These are phyloP conservation scores for Tuber brumale DNA, from an alignment of 495 filamentous ascomycete species.

Conservation along the genomic window DNA sequence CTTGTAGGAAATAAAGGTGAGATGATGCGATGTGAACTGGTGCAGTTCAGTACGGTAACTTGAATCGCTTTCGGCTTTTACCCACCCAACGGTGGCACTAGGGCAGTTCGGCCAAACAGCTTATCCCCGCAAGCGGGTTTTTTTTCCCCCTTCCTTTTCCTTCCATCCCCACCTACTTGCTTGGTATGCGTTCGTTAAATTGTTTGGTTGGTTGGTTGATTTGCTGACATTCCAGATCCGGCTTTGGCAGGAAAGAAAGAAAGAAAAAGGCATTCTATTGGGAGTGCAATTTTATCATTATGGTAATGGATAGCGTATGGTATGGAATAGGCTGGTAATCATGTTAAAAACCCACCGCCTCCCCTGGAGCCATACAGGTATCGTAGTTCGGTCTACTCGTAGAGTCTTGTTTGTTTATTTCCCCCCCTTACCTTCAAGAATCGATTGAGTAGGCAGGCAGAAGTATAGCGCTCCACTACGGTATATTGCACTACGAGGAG, in stretches of 20 bases:
- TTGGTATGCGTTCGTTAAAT: neutral
- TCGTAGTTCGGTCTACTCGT: neutral
- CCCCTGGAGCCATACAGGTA: neutral
- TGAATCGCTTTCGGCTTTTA: neutral
- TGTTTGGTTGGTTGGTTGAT: neutral
- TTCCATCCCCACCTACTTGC: neutral
- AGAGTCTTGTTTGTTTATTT: neutral
- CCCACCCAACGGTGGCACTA: neutral
- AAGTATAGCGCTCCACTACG: neutral
- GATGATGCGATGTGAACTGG: neutral
- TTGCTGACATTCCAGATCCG: neutral
- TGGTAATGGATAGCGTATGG: neutral
- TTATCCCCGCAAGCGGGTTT: neutral
- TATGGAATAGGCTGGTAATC: neutral
- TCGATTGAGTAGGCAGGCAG: constrained; percentile 11
- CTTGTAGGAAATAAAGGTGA: neutral
- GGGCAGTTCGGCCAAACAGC: neutral
- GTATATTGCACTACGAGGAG: neutral
- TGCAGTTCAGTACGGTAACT: neutral
- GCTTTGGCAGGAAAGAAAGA: neutral
- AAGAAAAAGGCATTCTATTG: neutral
- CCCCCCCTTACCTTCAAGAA: neutral
- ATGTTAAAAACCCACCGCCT: constrained; percentile 7
- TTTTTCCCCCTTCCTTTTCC: neutral
- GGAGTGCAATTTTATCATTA: neutral